A percentile compares a stretch with the other conserved stretches of the same genome.
Conservation (phyloP, 441 rosid genomes). For the Croton setiger region DNA sequence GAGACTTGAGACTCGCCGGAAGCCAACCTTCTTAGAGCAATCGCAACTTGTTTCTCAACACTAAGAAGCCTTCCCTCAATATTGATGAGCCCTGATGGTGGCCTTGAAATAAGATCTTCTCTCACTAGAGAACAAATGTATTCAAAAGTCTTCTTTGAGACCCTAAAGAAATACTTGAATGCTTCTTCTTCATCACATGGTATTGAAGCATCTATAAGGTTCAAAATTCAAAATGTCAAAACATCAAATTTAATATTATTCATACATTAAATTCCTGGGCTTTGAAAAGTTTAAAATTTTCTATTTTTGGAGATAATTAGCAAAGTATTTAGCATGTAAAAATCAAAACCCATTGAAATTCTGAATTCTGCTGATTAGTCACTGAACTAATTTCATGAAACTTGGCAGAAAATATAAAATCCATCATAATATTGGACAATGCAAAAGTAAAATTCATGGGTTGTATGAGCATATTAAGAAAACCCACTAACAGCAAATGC, state of each 20-base stretch:
- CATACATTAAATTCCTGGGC: neutral
- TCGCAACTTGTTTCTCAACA: conserved; percentile 96
- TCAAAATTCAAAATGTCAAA: conserved; percentile 8
- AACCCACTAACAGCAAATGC: neutral
- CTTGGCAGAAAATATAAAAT: neutral
- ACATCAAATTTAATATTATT: neutral
- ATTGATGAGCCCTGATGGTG: conserved; percentile 93
- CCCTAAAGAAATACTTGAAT: conserved; percentile 84
- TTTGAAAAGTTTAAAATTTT: neutral
- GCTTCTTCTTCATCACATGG: conserved; percentile 73
- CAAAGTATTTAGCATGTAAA: conserved; percentile 4
- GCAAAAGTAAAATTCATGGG: neutral
- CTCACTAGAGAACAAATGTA: conserved; percentile 84
- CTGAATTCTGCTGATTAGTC: neutral
- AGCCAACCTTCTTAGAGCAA: conserved; percentile 80
- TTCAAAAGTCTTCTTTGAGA: conserved; percentile 72
- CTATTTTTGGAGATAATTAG: neutral
- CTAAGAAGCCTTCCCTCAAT: conserved; percentile 94
- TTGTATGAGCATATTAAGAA: neutral
- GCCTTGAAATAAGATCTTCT: conserved; percentile 86
- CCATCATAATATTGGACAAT: neutral
- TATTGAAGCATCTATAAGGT: conserved; percentile 36
- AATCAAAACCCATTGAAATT: conserved; percentile 2
- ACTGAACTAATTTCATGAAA: neutral
- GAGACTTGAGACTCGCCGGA: conserved; percentile 98